Evolutionary conservation across 768 basidiomycete species (phyloP).

Genomic region (Fomitopsis pulvina): DNA sequence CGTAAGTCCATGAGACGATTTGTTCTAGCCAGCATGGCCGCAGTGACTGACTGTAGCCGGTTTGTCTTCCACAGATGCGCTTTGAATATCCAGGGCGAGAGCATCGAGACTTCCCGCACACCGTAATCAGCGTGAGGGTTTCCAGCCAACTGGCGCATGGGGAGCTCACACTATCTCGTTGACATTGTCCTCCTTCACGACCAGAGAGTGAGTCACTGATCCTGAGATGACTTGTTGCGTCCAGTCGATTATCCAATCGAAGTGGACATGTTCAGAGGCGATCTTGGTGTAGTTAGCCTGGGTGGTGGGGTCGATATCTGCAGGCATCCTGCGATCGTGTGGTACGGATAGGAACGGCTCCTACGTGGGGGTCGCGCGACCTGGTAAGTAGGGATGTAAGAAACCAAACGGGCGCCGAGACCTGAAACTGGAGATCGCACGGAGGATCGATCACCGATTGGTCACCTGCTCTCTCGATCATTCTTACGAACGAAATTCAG

Average conservation of each 20-base stretch:
- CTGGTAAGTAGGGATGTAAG: background rate
- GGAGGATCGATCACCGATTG: conserved; percentile 2
- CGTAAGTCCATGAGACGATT: background rate
- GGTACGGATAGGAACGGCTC: background rate
- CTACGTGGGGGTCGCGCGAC: background rate
- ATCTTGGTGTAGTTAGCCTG: conserved; percentile 77
- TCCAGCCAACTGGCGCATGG: background rate
- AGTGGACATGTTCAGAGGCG: conserved; percentile 55
- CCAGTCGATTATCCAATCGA: conserved; percentile 83
- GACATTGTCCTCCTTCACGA: conserved; percentile 45
- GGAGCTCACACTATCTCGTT: conserved; percentile 51
- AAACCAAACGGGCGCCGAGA: background rate
- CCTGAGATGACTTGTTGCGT: conserved; percentile 52
- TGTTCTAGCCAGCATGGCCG: background rate
- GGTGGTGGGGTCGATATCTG: conserved; percentile 53
- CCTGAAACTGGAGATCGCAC: background rate
- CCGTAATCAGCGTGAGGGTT: background rate
- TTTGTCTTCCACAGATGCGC: conserved; percentile 46
- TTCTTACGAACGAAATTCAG: no score
- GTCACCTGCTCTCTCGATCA: background rate
- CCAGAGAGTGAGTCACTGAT: conserved; percentile 54
- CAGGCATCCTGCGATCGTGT: background rate
- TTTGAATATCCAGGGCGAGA: conserved; percentile 52
- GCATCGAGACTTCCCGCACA: conserved; percentile 59
- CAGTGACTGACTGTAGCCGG: conserved; percentile 32